Evolutionary conservation across 1,139 yeast species (phyloP), one percentile per base, ranked within the genome.

Genomic region (Candida albicans): DNA sequence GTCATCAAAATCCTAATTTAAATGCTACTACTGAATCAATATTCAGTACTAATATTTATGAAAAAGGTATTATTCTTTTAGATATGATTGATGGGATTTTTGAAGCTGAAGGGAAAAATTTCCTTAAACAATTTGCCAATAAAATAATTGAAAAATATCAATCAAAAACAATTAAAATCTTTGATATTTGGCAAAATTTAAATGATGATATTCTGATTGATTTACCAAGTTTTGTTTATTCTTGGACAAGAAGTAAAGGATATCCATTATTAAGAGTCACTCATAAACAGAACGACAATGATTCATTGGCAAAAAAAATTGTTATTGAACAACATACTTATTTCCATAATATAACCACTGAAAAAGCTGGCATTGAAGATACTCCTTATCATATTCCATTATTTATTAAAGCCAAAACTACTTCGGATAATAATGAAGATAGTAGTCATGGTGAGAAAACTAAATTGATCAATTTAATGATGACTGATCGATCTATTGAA

Each of bases 171-270:
- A 65, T 82, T 39, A 81, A 77, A 52, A 78, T 86, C 2, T 58
- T 69, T 33, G 86, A 83, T 46, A 58, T 84, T 10, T 84, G 89
- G 86, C 68, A 64, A 35, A 60, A 53, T 14, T 54, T 76, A 32
- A 61, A 68, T 47, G 61, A 62, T 3, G 48, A 49, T 8, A 56
- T 67, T 0, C 53, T 62, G 1, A 46, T 66, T 24, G 77, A 75
- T 45, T 45, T 75, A 27, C 54, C 59, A 32, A 51, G 63, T 40
- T 77, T 80, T 45, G 67, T 76, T 51, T 75, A 78, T 48, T 75
- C 86, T 1, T 84, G 89, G 89, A 61, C 74, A 5, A 70, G 79
- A 53, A 62, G 73, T 18, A 71, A 82, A 1, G 89, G 89, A 0
- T 74, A 65, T 44, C 91, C 93, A 2, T 56, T 79, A 2, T 57